A percentile compares a stretch with the other conserved stretches of the same genome.
Evolutionary conservation across 768 basidiomycete genomes (phyloP).

Genomic region (Omphalotus guepiniiformis): DNA sequence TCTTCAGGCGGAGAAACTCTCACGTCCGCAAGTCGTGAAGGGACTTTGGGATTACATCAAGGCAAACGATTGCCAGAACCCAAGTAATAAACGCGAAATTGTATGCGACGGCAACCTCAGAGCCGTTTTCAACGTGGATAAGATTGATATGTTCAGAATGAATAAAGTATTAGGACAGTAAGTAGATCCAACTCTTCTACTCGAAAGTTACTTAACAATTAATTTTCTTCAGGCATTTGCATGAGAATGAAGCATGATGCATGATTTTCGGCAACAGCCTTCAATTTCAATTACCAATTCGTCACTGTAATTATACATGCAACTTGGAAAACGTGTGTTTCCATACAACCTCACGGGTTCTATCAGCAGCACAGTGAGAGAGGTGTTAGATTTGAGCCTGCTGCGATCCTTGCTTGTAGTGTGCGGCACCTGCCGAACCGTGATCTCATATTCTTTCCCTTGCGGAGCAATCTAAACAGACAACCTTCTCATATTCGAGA

Average conservation of each 20-base stretch:
- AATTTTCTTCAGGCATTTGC: slow-evolving; percentile 8
- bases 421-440: no score
- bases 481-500: no score
- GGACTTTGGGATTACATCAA: slow-evolving; percentile 90
- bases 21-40: slow-evolving; percentile 89
- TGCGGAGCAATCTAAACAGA: no score
- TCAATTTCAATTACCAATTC: no score
- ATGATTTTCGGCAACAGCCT: no score
- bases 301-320: no score
- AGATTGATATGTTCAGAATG: slow-evolving; percentile 93
- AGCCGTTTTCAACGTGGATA: slow-evolving; percentile 75
- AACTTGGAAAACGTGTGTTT: no score
- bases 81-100: slow-evolving; percentile 78
- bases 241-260: background rate
- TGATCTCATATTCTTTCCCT: no score
- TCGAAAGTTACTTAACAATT: slow-evolving; percentile 25
- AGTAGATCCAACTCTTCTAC: slow-evolving; percentile 21
- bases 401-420: no score
- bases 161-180: slow-evolving; percentile 85
- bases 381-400: no score
- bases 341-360: no score
- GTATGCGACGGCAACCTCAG: slow-evolving; percentile 71
- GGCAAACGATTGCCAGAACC: slow-evolving; percentile 77
- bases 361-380: no score
- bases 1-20: slow-evolving; percentile 61